phyloP scores from a whole-genome alignment of 495 filamentous ascomycete genomes.

The Penicillium coffeae region DNA sequence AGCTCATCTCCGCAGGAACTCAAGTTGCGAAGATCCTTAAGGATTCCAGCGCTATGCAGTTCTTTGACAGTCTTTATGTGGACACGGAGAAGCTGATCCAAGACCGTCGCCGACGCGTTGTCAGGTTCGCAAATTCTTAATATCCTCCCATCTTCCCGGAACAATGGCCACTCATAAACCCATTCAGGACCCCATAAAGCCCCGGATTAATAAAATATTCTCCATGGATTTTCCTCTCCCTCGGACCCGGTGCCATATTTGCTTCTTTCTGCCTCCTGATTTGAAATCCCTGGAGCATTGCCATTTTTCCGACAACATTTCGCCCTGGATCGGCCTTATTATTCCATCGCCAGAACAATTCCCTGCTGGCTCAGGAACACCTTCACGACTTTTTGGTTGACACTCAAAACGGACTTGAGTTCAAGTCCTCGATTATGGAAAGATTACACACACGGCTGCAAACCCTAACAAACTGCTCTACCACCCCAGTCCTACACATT shows the following conservation, averaged over 20 bases:
- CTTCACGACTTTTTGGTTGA: neutral
- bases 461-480: neutral
- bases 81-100: constrained; percentile 72
- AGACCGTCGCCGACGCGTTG: constrained; percentile 49
- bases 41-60: constrained; percentile 76
- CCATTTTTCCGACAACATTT: neutral
- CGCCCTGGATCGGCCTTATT: neutral
- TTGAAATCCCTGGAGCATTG: constrained; percentile 1
- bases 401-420: neutral
- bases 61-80: constrained; percentile 67
- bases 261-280: neutral
- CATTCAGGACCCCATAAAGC: neutral
- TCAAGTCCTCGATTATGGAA: neutral
- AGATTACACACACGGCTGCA: neutral
- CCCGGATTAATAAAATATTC: constrained; percentile 3
- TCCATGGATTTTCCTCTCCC: constrained; percentile 7
- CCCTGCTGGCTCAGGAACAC: constrained; percentile 1
- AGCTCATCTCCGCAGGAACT: constrained; percentile 78
- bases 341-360: neutral
- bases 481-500: neutral
- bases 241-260: constrained; percentile 1
- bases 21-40: constrained; percentile 84
- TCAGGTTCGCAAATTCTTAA: constrained; percentile 46
- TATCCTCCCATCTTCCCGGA: too few species aligned
- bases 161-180: constrained; percentile 3